Base-by-base conservation (phyloP, 148 eudicot genomes). In the Silene uniflora region DNA sequence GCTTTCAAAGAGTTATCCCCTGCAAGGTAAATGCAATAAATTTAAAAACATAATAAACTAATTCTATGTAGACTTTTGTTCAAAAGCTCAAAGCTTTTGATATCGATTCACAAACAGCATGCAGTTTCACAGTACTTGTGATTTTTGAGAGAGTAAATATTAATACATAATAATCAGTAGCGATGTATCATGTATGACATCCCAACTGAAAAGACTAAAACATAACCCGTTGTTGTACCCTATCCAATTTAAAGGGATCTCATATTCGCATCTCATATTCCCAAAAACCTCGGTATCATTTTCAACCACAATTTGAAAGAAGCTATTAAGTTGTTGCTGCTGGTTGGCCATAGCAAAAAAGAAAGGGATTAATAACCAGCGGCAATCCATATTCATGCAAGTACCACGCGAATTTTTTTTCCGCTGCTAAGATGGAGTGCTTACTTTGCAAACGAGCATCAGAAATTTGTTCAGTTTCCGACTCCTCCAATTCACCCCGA, bases 361-460 rank as follows among this genome's bases (percentile, higher is more conserved):
- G 69, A 35, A 65, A 65, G 46, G 46, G 69, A 73, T 4, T 44
- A 24, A 62, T 42, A 35, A 54, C 64, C 32, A n/a, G 54, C 13
- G 14, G 54, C 14, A 47, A 47, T 12, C 54, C 54, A 47, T 49
- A 49, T 49, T 49, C 14, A 49, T 49, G 55, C 55, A 49, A 49
- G 55, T 49, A 49, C 14, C 55, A 22, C 0, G 21, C 8, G 18
- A 22, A 10, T n/a, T 19, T 19, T 19, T 19, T 2, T 67, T 42
- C 11, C 5, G 21, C 22, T 42, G 19, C 52, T 67, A 39, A 67
- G 52, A 17, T 67, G 24, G n/a, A 67, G 66, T 62, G 75, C 90
- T 62, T 88, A 94, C 98, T 85, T 77, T 85, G 84, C 63, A 77
- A 77, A 85, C 69, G 73, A 42, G 81, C 80, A 78, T 71, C 71